Conservation (phyloP, 2,329 filamentous ascomycete species). For the Akanthomyces dipterigenus region DNA sequence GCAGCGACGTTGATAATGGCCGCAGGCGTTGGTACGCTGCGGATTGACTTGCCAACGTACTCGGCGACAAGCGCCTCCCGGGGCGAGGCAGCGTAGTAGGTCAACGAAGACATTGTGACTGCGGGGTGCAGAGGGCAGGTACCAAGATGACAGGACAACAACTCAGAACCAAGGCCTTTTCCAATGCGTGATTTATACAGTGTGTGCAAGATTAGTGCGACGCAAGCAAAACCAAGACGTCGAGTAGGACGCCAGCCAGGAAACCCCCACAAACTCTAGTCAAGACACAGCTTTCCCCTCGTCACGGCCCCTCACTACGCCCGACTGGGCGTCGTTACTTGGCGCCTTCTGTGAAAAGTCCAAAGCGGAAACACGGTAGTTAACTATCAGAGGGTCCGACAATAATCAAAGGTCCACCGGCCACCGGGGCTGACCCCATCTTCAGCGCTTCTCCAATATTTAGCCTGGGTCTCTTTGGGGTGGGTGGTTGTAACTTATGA, state of each 20-base stretch:
- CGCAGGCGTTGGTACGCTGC: slow-evolving; percentile 57
- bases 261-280: neutral
- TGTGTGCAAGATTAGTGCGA: neutral
- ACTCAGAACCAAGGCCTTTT: neutral
- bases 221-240: neutral
- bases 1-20: slow-evolving; percentile 62
- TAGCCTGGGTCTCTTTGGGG: too few relatives aligned
- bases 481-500: too few relatives aligned
- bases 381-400: neutral
- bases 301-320: neutral
- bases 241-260: neutral
- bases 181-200: neutral
- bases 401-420: neutral
- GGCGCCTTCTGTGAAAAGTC: neutral
- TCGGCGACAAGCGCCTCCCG: slow-evolving; percentile 17
- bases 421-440: neutral
- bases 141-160: neutral
- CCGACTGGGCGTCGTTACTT: neutral
- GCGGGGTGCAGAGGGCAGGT: neutral
- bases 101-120: slow-evolving; percentile 16
- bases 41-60: slow-evolving; percentile 50
- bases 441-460: neutral
- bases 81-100: slow-evolving; percentile 20
- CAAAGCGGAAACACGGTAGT: neutral
- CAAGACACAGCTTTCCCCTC: neutral